These are phyloP conservation scores for Mycena sp. DNA, from an alignment of 1,284 basidiomycete species.

Conservation along the genomic window DNA sequence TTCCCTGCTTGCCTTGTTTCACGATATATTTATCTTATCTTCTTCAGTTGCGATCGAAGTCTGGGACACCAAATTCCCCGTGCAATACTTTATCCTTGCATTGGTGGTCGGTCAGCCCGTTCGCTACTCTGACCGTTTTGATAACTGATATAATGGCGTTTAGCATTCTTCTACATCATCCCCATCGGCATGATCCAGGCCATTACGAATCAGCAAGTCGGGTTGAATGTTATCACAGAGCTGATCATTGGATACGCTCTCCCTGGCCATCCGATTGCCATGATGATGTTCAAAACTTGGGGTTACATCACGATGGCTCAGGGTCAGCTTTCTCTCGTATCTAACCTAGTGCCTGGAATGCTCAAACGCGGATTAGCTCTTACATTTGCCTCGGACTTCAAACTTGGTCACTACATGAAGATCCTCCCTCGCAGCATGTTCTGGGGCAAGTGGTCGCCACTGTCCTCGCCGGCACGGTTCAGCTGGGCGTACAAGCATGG, in stretches of 20 bases:
- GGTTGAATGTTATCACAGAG: constrained; percentile 56
- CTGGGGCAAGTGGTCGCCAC: constrained; percentile 54
- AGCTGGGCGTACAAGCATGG: constrained; percentile 56
- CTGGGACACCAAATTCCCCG: constrained; percentile 54
- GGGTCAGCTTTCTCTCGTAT: background rate
- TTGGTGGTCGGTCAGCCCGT: constrained; percentile 12
- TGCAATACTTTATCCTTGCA: constrained; percentile 29
- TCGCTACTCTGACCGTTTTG: background rate
- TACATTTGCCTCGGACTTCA: constrained; percentile 53
- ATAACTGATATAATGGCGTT: background rate
- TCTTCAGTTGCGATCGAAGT: constrained; percentile 60
- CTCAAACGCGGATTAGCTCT: constrained; percentile 43
- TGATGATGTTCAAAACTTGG: constrained; percentile 50
- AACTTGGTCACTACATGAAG: constrained; percentile 62
- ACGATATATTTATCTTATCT: constrained; percentile 1
- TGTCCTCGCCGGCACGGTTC: constrained; percentile 51
- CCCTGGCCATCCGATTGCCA: constrained; percentile 50
- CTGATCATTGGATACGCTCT: constrained; percentile 53
- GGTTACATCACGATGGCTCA: constrained; percentile 41
- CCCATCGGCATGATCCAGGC: constrained; percentile 63
- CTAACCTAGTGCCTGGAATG: background rate
- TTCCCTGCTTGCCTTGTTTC: background rate
- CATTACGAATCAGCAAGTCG: constrained; percentile 61
- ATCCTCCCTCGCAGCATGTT: constrained; percentile 54
- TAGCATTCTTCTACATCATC: constrained; percentile 53